phyloP scores from a whole-genome alignment of 352 stramenopile species.

The Phytophthora uliginosa region DNA sequence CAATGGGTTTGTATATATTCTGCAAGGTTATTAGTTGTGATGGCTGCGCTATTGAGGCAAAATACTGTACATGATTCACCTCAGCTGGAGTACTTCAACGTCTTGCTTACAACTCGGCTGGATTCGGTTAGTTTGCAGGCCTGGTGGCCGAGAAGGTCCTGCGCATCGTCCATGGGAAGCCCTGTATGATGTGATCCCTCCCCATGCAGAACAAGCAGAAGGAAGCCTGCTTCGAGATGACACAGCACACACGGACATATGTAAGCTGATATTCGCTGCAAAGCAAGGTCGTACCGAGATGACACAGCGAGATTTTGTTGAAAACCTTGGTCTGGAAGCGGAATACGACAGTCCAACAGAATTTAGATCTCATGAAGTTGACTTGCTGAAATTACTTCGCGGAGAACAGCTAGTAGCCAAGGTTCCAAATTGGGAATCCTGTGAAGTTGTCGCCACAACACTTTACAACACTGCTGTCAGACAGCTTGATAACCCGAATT shows the following conservation, averaged over 20 bases:
- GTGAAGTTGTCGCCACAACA: neutral
- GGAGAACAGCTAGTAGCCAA: neutral
- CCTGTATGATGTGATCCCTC: neutral
- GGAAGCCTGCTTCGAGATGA: neutral
- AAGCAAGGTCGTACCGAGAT: neutral
- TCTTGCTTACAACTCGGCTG: no score
- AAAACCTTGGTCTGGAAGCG: neutral
- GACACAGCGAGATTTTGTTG: neutral
- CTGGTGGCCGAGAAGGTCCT: neutral
- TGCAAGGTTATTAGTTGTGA: no score
- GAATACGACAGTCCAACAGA: neutral
- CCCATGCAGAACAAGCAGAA: neutral
- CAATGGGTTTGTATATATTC: no score
- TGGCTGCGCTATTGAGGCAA: no score
- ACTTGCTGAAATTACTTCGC: neutral
- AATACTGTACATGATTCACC: neutral
- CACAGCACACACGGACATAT: neutral
- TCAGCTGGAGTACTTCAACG: neutral
- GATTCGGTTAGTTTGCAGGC: neutral
- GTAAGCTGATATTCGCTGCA: neutral
- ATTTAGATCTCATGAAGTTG: neutral
- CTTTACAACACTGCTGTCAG: neutral
- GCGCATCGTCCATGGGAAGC: neutral
- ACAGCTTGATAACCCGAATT: neutral
- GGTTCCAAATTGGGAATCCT: neutral